Conservation (phyloP, 768 basidiomycete genomes). For the Naganishia vishniacii region DNA sequence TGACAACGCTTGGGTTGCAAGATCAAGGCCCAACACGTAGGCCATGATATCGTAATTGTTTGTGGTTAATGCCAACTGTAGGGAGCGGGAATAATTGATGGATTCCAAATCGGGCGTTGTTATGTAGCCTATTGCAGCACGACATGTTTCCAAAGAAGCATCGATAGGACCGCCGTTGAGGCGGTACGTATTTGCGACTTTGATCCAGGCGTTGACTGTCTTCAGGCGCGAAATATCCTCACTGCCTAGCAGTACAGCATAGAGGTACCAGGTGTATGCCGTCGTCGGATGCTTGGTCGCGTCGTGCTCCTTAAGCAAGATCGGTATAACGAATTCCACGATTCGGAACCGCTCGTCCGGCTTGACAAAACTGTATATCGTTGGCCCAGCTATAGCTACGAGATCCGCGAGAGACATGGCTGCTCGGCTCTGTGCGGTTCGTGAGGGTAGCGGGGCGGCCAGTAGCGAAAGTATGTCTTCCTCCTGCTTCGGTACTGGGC, state of each 20-base stretch:
- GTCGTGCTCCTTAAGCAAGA: background rate
- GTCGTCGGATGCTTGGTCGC: conserved; percentile 2
- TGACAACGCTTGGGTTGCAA: background rate
- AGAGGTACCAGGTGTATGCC: background rate
- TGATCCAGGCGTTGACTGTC: background rate
- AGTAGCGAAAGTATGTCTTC: background rate
- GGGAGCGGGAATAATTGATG: background rate
- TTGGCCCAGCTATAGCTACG: conserved; percentile 1
- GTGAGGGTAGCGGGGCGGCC: background rate
- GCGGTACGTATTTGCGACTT: background rate
- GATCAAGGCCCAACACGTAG: conserved; percentile 20
- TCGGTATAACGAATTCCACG: background rate
- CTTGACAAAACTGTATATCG: background rate
- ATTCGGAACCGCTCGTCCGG: background rate
- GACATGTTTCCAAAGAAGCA: background rate
- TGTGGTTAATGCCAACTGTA: background rate
- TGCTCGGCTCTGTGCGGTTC: background rate
- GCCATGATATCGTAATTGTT: conserved; percentile 20
- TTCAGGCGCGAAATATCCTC: background rate
- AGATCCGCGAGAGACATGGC: background rate
- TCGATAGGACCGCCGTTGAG: background rate
- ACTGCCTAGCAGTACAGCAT: background rate
- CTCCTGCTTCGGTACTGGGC: background rate
- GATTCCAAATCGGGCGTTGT: background rate
- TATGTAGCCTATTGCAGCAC: background rate